These are phyloP conservation scores for Cladosporium sp. DNA, from an alignment of 2,329 filamentous ascomycete genomes.

Conservation along the genomic window DNA sequence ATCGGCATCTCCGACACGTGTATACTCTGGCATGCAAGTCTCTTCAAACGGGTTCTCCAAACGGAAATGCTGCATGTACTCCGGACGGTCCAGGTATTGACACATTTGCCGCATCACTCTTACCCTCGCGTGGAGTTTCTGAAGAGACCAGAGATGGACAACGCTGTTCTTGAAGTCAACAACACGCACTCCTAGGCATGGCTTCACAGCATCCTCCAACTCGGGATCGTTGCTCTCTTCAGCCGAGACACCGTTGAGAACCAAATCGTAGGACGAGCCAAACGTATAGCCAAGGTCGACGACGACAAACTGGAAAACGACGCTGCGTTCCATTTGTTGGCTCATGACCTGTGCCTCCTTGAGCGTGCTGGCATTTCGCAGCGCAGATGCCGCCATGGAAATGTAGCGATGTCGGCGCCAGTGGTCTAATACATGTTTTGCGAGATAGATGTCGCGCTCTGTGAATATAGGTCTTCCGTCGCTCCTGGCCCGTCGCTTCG, in stretches of 20 bases:
- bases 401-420: slow-evolving; percentile 87
- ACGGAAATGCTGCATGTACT: slow-evolving; percentile 88
- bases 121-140: slow-evolving; percentile 83
- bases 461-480: slow-evolving; percentile 54
- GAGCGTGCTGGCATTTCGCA: slow-evolving; percentile 78
- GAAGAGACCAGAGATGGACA: slow-evolving; percentile 87
- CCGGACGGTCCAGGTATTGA: slow-evolving; percentile 90
- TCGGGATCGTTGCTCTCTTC: slow-evolving; percentile 68
- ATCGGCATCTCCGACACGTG: slow-evolving; percentile 85
- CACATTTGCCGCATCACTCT: slow-evolving; percentile 94
- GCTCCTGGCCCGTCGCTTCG: slow-evolving; percentile 15
- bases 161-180: slow-evolving; percentile 84
- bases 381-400: slow-evolving; percentile 83
- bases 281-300: slow-evolving; percentile 82
- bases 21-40: slow-evolving; percentile 84
- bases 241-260: slow-evolving; percentile 79
- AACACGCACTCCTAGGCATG: slow-evolving; percentile 83
- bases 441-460: slow-evolving; percentile 65
- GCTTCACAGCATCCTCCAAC: slow-evolving; percentile 75
- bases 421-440: slow-evolving; percentile 59
- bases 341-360: slow-evolving; percentile 99
- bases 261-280: slow-evolving; percentile 93
- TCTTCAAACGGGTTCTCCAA: slow-evolving; percentile 92
- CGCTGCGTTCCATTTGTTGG: slow-evolving; percentile 86
- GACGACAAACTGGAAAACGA: slow-evolving; percentile 91